Evolutionary conservation across 176 grass and related monocot genomes (phyloP).

Genomic region (Oryza coarctata): DNA sequence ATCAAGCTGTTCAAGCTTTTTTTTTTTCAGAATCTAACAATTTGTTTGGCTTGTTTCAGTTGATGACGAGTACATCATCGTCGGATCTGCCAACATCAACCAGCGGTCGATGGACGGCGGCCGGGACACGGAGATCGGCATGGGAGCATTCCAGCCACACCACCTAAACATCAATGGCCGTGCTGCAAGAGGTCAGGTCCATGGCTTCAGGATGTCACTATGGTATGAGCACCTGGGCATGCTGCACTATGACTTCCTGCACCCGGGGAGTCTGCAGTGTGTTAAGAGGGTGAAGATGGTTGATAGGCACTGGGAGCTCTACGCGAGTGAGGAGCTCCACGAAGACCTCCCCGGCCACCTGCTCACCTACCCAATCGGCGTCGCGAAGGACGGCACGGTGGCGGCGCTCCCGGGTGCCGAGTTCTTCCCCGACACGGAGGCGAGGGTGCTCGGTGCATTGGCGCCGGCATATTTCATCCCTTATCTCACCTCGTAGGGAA

Average conservation of each 20-base stretch:
- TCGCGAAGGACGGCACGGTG: constrained; percentile 48
- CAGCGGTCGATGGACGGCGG: constrained; percentile 91
- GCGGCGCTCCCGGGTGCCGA: constrained; percentile 61
- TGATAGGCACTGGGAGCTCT: constrained; percentile 75
- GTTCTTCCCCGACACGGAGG: constrained; percentile 66
- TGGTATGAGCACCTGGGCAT: constrained; percentile 93
- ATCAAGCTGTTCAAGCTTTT: constrained; percentile 1
- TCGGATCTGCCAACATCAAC: constrained; percentile 89
- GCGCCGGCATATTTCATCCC: constrained; percentile 44
- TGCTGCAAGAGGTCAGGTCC: constrained; percentile 69
- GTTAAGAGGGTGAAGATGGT: constrained; percentile 74
- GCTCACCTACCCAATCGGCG: constrained; percentile 56
- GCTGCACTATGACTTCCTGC: constrained; percentile 63
- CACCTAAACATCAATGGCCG: constrained; percentile 53
- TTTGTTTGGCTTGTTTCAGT: constrained; percentile 45
- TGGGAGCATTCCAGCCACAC: constrained; percentile 68
- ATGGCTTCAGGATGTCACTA: constrained; percentile 82
- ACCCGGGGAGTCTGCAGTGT: constrained; percentile 60
- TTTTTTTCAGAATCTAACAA: neutral
- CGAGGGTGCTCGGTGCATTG: constrained; percentile 43
- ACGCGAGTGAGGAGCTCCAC: constrained; percentile 45
- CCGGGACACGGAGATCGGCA: constrained; percentile 82
- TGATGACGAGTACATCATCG: constrained; percentile 91
- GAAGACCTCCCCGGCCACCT: constrained; percentile 83
- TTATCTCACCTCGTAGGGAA: constrained; percentile 64